Conservation (phyloP, 352 stramenopile species). For the Pythium periplocum region DNA sequence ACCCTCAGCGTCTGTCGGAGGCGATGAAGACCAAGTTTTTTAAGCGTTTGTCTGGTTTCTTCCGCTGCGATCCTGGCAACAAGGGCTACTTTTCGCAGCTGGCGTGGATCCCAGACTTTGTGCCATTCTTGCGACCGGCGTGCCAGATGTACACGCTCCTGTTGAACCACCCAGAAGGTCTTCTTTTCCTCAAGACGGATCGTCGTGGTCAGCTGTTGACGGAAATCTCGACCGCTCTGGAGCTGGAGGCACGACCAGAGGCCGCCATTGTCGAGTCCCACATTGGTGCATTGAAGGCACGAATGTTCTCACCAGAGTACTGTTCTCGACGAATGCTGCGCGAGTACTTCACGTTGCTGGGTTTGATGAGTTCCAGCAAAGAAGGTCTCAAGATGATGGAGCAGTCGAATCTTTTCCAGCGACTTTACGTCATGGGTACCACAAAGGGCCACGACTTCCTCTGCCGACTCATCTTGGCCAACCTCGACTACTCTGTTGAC, state of each 20-base stretch:
- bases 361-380: conserved; percentile 86
- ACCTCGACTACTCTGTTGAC: conserved; percentile 86
- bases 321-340: conserved; percentile 83
- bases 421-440: conserved; percentile 82
- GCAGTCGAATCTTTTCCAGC: conserved; percentile 86
- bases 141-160: conserved; percentile 89
- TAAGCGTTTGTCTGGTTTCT: conserved; percentile 87
- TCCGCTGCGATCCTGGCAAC: conserved; percentile 85
- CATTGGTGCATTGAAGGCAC: conserved; percentile 79
- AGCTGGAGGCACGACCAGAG: conserved; percentile 80
- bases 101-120: conserved; percentile 87
- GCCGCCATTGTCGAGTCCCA: conserved; percentile 86
- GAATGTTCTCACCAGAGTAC: conserved; percentile 87
- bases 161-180: conserved; percentile 80
- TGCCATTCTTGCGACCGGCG: conserved; percentile 81
- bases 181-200: conserved; percentile 86
- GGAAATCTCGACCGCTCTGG: conserved; percentile 79
- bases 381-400: conserved; percentile 90
- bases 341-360: conserved; percentile 86
- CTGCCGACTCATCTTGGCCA: conserved; percentile 83
- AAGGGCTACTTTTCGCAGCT: conserved; percentile 88
- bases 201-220: conserved; percentile 77
- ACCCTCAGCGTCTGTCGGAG: conserved; percentile 80
- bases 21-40: conserved; percentile 93
- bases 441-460: conserved; percentile 86